Base-by-base conservation (phyloP, 148 eudicot species). In the Vaccinium myrtillus region DNA sequence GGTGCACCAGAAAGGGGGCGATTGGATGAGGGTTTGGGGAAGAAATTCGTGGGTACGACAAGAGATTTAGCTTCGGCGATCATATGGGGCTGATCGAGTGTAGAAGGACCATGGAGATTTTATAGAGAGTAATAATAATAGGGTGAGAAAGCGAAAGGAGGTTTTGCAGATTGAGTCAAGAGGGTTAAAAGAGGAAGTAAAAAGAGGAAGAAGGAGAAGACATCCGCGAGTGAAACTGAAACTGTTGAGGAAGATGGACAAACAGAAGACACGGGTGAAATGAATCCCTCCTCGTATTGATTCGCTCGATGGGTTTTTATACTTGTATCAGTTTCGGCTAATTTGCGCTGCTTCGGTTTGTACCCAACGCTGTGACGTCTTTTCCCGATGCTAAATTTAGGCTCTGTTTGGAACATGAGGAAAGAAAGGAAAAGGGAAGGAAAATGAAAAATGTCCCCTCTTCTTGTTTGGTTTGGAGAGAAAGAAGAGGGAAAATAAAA, bases 71-170 rank as follows among this genome's bases (percentile, higher is more conserved):
- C 71, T 9, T 70, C 75, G 46, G 87, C 50, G 81, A 89, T 89
- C 94, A 92, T 91, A 82, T 58, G 71, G 71, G 77, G 80, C 79
- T 15, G 77, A 82, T 71, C 30, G 5, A 63, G 50, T 43, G 49
- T 59, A 49, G 49, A 39, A 56, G 12, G 30, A 48, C 8, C 80
- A 85, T 85, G 71, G 30, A 65, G 23, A 3, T 13, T 39, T 53
- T 2, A 46, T 56, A 74, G 71, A 55, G 32, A 32, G 32, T 32
- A 32, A 32, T 23, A 70, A 58, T 23, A 70, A 58, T n/a, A 67
- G 74, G 8, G 39, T 12, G 74, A 69, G 74, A 69, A 27, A 69
- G 74, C 43, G 18, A 12, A 3, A 69, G 18, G 74, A 69, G 32
- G 16, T 59, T 5, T 19, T 19, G 65, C 36, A 69, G 36, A 27